These are phyloP conservation scores for Boletus sp. DNA, from an alignment of 768 basidiomycete species.

Conservation along the genomic window DNA sequence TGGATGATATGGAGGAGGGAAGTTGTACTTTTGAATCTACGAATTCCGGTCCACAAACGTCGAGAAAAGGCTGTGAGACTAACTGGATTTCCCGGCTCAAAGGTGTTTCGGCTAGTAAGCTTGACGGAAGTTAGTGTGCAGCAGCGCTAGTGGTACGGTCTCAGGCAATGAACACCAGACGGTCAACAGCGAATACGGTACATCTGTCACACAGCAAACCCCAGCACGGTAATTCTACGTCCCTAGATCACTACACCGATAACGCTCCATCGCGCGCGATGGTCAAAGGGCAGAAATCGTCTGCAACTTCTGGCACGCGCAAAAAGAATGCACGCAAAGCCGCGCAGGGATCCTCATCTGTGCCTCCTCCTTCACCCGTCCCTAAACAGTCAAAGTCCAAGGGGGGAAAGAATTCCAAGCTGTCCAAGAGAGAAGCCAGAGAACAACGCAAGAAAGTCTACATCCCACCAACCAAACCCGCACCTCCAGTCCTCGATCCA, in stretches of 20 bases:
- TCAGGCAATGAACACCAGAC: too few relatives aligned
- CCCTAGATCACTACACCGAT: not conserved
- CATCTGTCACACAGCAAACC: not conserved
- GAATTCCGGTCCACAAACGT: too few relatives aligned
- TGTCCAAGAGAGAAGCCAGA: conserved; percentile 44
- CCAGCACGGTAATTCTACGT: too few relatives aligned
- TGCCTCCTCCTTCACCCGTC: conserved; percentile 36
- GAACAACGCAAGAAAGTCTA: conserved; percentile 84
- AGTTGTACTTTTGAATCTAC: too few relatives aligned
- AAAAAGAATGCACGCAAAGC: conserved; percentile 91
- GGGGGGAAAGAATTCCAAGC: conserved; percentile 48
- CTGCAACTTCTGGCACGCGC: conserved; percentile 80
- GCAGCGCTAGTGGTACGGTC: too few relatives aligned
- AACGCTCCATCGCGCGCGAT: conserved; percentile 25
- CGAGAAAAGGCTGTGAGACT: too few relatives aligned
- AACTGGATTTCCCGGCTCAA: too few relatives aligned
- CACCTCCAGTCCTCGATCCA: conserved; percentile 75
- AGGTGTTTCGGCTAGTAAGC: too few relatives aligned
- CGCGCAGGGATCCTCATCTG: conserved; percentile 20
- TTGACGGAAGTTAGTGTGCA: too few relatives aligned
- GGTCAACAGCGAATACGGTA: too few relatives aligned
- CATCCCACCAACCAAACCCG: conserved; percentile 81
- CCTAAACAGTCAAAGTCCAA: conserved; percentile 47
- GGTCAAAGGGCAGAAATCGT: conserved; percentile 61
- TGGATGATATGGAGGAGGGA: too few relatives aligned